phyloP scores from a whole-genome alignment of 805 yeast genomes.

The Saccharomycopsis babjevae region DNA sequence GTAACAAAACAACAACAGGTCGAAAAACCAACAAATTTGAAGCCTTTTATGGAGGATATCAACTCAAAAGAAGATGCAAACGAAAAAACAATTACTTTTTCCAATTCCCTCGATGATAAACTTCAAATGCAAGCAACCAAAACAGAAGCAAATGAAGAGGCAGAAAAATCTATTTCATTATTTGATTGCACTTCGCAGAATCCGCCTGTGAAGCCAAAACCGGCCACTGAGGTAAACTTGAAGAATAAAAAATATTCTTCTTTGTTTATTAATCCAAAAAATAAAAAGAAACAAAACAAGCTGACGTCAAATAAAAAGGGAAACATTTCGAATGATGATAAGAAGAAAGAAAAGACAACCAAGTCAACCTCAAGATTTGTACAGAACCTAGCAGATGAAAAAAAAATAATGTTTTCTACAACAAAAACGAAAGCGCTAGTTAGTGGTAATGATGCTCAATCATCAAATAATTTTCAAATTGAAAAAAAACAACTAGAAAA shows the following conservation, averaged over 20 bases:
- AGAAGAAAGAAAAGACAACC: not conserved
- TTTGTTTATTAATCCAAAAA: not conserved
- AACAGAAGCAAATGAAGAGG: not conserved
- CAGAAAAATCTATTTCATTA: not conserved
- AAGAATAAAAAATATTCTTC: not conserved
- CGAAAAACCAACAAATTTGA: not conserved
- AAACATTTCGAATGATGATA: not conserved
- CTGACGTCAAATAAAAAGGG: not conserved
- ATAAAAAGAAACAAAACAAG: not conserved
- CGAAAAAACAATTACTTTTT: not conserved
- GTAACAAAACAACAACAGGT: not conserved
- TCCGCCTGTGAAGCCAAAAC: not conserved
- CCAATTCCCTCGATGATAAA: no score
- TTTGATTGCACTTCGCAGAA: not conserved
- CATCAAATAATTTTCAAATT: not conserved
- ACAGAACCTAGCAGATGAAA: not conserved
- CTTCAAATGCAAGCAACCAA: no score
- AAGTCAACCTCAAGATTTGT: not conserved
- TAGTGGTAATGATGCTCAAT: not conserved
- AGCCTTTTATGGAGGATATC: not conserved
- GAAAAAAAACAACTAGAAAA: not conserved
- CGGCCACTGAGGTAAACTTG: not conserved
- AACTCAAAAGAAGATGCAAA: not conserved
- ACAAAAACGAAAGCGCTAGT: not conserved
- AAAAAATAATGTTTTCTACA: not conserved